Percentiles rank a stretch among this genome's conserved stretches.
Evolutionary conservation across 257 asterid genomes (phyloP).

Genomic region (Forsythia suspensa): DNA sequence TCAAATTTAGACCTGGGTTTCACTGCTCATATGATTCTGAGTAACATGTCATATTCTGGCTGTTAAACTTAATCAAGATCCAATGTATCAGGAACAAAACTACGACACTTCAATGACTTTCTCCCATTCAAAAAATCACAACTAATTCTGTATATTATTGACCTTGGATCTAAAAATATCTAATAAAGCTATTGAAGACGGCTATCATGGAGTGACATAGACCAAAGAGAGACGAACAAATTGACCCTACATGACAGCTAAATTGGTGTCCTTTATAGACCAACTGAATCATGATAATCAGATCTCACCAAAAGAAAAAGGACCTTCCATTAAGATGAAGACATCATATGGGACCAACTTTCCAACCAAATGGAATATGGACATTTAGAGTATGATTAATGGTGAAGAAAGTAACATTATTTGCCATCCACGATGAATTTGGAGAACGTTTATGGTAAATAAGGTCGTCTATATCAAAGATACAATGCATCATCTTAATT

Average conservation of each 20-base stretch:
- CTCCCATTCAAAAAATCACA: background rate
- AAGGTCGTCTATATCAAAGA: too few relatives aligned
- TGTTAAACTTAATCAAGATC: background rate
- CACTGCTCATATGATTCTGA: background rate
- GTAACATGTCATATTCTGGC: background rate
- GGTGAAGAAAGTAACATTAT: too few relatives aligned
- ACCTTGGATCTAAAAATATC: background rate
- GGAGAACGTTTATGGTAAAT: too few relatives aligned
- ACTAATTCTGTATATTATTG: too few relatives aligned
- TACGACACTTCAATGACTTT: background rate
- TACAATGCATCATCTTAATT: background rate
- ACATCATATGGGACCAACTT: background rate
- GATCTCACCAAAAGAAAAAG: background rate
- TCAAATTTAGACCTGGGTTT: background rate
- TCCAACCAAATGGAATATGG: background rate
- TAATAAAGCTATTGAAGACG: too few relatives aligned
- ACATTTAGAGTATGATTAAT: background rate
- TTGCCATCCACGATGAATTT: too few relatives aligned
- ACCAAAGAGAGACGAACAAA: background rate
- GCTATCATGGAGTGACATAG: too few relatives aligned
- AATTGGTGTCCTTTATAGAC: background rate
- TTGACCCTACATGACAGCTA: background rate
- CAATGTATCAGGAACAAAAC: background rate
- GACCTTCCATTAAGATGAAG: background rate
- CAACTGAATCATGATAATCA: background rate